Evolutionary conservation across 2,329 filamentous ascomycete genomes (phyloP), one percentile per base, ranked within the genome.

Genomic region (Curvularia sp.): DNA sequence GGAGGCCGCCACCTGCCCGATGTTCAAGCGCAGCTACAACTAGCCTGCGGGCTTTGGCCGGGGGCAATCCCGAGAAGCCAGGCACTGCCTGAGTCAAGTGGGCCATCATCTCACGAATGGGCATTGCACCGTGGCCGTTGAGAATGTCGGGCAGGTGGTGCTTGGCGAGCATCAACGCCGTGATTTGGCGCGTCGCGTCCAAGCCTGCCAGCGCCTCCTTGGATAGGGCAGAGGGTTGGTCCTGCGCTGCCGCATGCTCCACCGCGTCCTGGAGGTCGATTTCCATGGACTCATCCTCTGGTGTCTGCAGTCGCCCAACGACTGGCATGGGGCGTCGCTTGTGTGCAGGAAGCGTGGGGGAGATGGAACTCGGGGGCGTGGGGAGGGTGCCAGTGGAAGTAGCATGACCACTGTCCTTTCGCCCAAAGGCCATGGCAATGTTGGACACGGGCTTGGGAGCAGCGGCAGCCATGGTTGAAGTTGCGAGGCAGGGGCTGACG

Each of bases 361-460:
- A 97, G 77, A 97, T 93, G 79, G 93, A 97, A 83, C 94, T 96
- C 61, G 94, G 94, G 75, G 94, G 94, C 77, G 94, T 97, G 64
- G 91, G 92, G 73, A 97, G 87, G 77, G 86, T 83, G 63, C 64
- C 70, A 51, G 61, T 61, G 18, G 62, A 60, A 49, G 64, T 54
- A 56, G 62, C 56, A 57, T 67, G 67, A 56, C 63, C 62, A 61
- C 66, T 69, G 65, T 77, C 69, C 57, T 73, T 68, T 49, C 61
- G 61, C 49, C 61, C 75, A 60, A 79, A 76, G 55, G 77, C 77
- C 55, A 73, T 72, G 62, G 76, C 73, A 61, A 79, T 75, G 75
- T 75, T 78, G 63, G 77, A 79, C 50, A 78, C 61, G 57, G 77
- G 75, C 66, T 74, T 68, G 60, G 65, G 60, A 60, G 68, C 61